Percentiles rank a stretch among this genome's conserved stretches.
Evolutionary conservation across 169 alveolate species (phyloP).

Genomic region (Cryptosporidium ubiquitum): DNA sequence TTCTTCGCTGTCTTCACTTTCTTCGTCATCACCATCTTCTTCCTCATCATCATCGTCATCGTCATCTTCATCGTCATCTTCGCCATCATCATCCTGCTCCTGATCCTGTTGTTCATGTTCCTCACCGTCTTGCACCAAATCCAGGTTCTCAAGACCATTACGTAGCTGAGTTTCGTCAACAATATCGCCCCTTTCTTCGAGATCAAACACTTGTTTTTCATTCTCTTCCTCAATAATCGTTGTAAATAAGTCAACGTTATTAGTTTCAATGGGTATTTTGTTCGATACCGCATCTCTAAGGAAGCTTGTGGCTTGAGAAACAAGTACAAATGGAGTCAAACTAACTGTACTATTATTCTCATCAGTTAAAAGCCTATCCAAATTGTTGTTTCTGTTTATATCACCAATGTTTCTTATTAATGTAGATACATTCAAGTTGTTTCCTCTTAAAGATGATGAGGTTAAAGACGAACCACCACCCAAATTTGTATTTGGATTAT

Average conservation of each 20-base stretch:
- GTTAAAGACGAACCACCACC: not conserved
- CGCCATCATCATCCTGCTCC: not conserved
- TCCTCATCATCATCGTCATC: not conserved
- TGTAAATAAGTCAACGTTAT: slow-evolving; percentile 4
- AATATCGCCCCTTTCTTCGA: not conserved
- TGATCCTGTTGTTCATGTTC: not conserved
- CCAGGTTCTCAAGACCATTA: not conserved
- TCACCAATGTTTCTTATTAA: slow-evolving; percentile 55
- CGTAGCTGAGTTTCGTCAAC: not conserved
- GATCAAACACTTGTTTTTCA: not conserved
- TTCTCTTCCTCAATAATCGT: not conserved
- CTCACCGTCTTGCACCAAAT: not conserved
- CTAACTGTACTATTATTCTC: slow-evolving; percentile 14
- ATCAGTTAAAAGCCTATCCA: slow-evolving; percentile 8
- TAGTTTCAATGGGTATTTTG: slow-evolving; percentile 11
- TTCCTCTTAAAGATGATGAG: slow-evolving; percentile 4
- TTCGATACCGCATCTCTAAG: slow-evolving; percentile 29
- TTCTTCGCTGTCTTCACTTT: not conserved
- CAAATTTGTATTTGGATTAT: not conserved
- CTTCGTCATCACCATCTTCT: not conserved
- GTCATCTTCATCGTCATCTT: not conserved
- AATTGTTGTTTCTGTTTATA: slow-evolving; percentile 5
- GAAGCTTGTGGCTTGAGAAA: slow-evolving; percentile 23
- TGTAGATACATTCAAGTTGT: slow-evolving; percentile 28
- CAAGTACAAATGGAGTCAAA: slow-evolving; percentile 20